phyloP scores from a whole-genome alignment of 2,329 filamentous ascomycete species.

The Pseudogymnoascus sp. region DNA sequence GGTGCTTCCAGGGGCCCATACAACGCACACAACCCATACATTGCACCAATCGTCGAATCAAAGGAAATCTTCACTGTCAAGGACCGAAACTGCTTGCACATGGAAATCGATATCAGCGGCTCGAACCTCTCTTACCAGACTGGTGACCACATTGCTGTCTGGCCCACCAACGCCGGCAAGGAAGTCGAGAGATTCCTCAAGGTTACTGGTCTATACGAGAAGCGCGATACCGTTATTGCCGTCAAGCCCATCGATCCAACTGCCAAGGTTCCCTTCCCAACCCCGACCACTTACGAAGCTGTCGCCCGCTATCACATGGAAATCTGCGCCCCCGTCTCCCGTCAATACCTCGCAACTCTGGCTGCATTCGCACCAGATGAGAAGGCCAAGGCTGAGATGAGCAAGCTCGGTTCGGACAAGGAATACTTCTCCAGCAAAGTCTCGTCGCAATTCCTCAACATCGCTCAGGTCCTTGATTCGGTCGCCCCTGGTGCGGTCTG shows the following conservation, averaged over 20 bases:
- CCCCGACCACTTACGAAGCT: constrained; percentile 92
- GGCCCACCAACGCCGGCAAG: constrained; percentile 89
- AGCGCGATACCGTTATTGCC: constrained; percentile 73
- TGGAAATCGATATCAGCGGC: constrained; percentile 85
- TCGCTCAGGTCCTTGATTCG: constrained; percentile 71
- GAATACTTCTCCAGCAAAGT: constrained; percentile 91
- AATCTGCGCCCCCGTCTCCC: constrained; percentile 88
- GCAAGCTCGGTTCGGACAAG: constrained; percentile 82
- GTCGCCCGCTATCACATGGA: constrained; percentile 94
- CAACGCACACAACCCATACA: constrained; percentile 94
- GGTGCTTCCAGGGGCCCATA: constrained; percentile 77
- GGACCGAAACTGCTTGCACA: constrained; percentile 89
- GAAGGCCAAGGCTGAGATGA: constrained; percentile 75
- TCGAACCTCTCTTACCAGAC: constrained; percentile 92
- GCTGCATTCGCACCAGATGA: constrained; percentile 87
- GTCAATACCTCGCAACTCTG: constrained; percentile 83
- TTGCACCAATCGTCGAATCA: constrained; percentile 89
- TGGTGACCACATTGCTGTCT: constrained; percentile 92
- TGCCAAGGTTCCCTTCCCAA: constrained; percentile 94
- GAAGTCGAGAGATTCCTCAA: constrained; percentile 87
- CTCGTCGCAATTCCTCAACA: constrained; percentile 73
- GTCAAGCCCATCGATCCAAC: constrained; percentile 91
- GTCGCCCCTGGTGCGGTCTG: constrained; percentile 69
- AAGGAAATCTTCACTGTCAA: constrained; percentile 81
- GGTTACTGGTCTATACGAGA: constrained; percentile 65